Evolutionary conservation across 805 yeast species (phyloP).

Genomic region (Debaryomyces hansenii): DNA sequence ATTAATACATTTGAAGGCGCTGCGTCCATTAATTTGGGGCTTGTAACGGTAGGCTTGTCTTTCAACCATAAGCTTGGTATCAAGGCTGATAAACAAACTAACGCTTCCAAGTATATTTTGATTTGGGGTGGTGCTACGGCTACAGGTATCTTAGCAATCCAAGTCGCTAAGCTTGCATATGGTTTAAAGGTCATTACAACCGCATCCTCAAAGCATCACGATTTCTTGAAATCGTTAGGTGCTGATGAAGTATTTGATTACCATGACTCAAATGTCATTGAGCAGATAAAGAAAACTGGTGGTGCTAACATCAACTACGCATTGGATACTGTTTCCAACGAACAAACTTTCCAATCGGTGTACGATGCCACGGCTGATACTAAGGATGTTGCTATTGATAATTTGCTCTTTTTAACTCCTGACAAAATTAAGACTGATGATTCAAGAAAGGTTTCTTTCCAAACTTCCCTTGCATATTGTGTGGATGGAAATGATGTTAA

Average conservation of each 20-base stretch:
- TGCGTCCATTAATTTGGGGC: constrained; percentile 55
- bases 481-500: constrained; percentile 11
- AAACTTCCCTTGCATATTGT: constrained; percentile 14
- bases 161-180: constrained; percentile 28
- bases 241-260: constrained; percentile 32
- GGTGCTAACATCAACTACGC: constrained; percentile 22
- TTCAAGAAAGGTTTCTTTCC: constrained; percentile 11
- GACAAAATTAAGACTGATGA: constrained; percentile 8
- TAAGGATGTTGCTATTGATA: constrained; percentile 17
- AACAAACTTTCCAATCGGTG: constrained; percentile 21
- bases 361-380: constrained; percentile 26
- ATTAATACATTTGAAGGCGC: constrained; percentile 62
- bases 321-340: constrained; percentile 25
- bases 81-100: constrained; percentile 10
- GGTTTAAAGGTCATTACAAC: constrained; percentile 31
- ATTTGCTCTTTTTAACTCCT: constrained; percentile 15
- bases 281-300: constrained; percentile 18
- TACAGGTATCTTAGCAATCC: constrained; percentile 31
- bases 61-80: constrained; percentile 34
- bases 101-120: constrained; percentile 18
- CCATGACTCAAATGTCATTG: constrained; percentile 20
- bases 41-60: constrained; percentile 49
- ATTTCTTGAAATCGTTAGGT: constrained; percentile 24
- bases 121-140: constrained; percentile 42
- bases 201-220: constrained; percentile 25